Evolutionary conservation across 345 rosid genomes (phyloP).

Genomic region (Murraya paniculata): DNA sequence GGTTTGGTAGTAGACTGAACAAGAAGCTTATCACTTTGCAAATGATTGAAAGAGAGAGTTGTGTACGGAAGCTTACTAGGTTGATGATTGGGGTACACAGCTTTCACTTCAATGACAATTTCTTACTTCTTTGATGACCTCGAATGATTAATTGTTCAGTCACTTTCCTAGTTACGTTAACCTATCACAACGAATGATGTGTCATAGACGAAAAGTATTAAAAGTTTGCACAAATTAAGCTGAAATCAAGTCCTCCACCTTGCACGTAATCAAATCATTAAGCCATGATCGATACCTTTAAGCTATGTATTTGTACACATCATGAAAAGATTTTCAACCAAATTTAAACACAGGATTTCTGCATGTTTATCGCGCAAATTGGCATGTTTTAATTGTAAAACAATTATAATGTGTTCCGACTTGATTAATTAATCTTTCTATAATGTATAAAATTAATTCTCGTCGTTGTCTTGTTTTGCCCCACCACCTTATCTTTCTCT

Average conservation of each 20-base stretch:
- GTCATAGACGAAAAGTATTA: background rate
- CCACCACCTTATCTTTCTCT: constrained; percentile 27
- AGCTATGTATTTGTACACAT: background rate
- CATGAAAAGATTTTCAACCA: background rate
- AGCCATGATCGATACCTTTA: background rate
- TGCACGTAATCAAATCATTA: constrained; percentile 1
- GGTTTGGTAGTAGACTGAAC: background rate
- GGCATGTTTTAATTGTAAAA: background rate
- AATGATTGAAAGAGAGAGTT: constrained; percentile 4
- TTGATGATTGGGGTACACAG: background rate
- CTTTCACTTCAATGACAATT: background rate
- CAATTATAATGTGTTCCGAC: too few relatives aligned
- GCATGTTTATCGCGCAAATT: background rate
- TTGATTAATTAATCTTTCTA: background rate
- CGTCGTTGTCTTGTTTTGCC: constrained; percentile 11
- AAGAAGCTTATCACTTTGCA: background rate
- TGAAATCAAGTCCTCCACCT: background rate
- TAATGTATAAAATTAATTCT: background rate
- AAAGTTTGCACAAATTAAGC: background rate
- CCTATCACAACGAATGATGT: background rate
- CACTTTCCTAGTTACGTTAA: background rate
- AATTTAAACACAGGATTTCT: background rate
- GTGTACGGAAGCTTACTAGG: constrained; percentile 4
- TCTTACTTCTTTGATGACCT: background rate
- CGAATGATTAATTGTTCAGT: background rate